These are phyloP conservation scores for Hsuehochloa calcarea DNA, from an alignment of 176 grass and related monocot species.

Conservation along the genomic window DNA sequence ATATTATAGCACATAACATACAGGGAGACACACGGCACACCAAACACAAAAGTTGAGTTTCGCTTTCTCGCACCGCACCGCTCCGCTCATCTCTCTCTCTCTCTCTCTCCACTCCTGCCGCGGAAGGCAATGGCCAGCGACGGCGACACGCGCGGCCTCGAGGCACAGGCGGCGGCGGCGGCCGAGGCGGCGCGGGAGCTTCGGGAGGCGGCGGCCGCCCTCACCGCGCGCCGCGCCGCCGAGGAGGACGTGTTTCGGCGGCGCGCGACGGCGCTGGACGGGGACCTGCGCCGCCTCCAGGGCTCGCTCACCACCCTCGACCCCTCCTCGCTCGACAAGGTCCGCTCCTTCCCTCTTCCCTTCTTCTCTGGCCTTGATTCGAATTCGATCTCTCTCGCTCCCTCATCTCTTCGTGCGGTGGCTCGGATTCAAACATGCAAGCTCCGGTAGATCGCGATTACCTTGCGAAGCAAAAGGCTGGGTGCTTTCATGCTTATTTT, in stretches of 20 bases:
- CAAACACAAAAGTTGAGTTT: too few relatives aligned
- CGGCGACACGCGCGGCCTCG: constrained; percentile 24
- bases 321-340: constrained; percentile 52
- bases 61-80: too few relatives aligned
- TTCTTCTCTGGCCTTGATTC: neutral
- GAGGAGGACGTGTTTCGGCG: constrained; percentile 81
- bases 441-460: neutral
- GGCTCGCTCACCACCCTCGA: constrained; percentile 34
- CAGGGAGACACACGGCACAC: too few relatives aligned
- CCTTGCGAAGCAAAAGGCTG: neutral
- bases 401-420: neutral
- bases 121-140: constrained; percentile 21
- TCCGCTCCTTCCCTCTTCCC: neutral
- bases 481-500: neutral
- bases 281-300: constrained; percentile 63
- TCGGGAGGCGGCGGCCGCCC: constrained; percentile 57
- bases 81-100: too few relatives aligned
- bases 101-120: too few relatives aligned
- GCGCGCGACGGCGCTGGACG: constrained; percentile 56
- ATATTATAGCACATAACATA: too few relatives aligned
- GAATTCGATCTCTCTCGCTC: constrained; percentile 4
- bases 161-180: constrained; percentile 48
- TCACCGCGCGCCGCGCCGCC: constrained; percentile 33
- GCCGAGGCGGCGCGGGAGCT: constrained; percentile 78
- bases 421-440: neutral